These are phyloP conservation scores for Coelastrella sp. DNA, from an alignment of 139 green algal species.

Conservation along the genomic window DNA sequence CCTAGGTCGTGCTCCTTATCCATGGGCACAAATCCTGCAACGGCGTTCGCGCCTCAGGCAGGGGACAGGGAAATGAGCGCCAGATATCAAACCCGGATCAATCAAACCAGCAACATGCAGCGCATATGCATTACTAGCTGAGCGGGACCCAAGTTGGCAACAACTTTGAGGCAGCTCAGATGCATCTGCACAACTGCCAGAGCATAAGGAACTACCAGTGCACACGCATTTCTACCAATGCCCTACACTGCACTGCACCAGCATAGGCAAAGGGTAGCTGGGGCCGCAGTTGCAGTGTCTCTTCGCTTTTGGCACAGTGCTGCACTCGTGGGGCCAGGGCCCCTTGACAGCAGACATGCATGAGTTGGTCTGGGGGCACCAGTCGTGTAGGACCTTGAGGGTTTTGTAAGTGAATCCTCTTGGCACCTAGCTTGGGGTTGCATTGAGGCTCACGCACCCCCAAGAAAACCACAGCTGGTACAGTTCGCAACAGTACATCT, in stretches of 20 bases:
- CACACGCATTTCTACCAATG: not conserved
- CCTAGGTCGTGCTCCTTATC: conserved; percentile 1
- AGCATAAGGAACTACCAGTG: not conserved
- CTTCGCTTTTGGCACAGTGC: not conserved
- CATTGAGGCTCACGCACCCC: not conserved
- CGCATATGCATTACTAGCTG: not conserved
- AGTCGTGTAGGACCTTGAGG: not conserved
- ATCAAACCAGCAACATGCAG: not conserved
- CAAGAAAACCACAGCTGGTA: not conserved
- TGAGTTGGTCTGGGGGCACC: not conserved
- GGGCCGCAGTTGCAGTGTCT: not conserved
- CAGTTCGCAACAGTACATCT: no score
- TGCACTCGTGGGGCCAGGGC: no score
- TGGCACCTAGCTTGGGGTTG: not conserved
- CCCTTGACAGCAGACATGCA: not conserved
- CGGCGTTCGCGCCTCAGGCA: not conserved
- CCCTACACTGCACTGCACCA: not conserved
- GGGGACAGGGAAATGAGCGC: not conserved
- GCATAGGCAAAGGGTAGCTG: no score
- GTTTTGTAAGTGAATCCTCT: not conserved
- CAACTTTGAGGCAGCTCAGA: conserved; percentile 12
- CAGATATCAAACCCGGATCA: not conserved
- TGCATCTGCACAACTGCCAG: conserved; percentile 1
- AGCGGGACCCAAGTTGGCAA: not conserved
- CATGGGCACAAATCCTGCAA: not conserved